Evolutionary conservation across 1,284 basidiomycete species (phyloP).

Genomic region (Kalmanozyma brasiliensis): DNA sequence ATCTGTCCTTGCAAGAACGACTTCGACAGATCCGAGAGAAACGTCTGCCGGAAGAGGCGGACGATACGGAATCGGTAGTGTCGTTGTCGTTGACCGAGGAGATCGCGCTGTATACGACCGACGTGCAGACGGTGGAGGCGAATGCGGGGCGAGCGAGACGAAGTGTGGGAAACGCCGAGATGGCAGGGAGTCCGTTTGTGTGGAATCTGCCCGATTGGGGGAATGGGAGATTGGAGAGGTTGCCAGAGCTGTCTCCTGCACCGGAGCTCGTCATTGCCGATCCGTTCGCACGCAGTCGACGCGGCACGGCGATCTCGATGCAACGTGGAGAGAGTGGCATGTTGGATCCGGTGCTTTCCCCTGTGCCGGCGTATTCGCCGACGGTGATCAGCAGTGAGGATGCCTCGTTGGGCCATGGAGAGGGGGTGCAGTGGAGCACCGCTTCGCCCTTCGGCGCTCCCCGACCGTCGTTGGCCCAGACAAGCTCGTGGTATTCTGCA

Average conservation of each 20-base stretch:
- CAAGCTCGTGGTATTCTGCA: background rate
- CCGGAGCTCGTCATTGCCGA: conserved; percentile 32
- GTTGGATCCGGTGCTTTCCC: conserved; percentile 23
- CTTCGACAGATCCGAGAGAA: background rate
- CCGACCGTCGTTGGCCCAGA: background rate
- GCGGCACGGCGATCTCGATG: conserved; percentile 3
- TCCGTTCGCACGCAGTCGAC: conserved; percentile 4
- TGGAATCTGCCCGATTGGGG: conserved; percentile 31
- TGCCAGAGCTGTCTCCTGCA: conserved; percentile 16
- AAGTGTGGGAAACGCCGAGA: background rate
- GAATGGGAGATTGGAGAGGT: background rate
- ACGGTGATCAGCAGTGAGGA: background rate
- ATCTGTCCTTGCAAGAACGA: background rate
- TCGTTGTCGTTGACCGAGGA: conserved; percentile 37
- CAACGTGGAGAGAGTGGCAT: conserved; percentile 30
- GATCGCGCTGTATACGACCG: conserved; percentile 36
- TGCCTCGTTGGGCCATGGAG: too few relatives aligned
- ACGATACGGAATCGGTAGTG: conserved; percentile 15
- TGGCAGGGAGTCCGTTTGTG: conserved; percentile 5
- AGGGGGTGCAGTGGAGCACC: conserved; percentile 20
- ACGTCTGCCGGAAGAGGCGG: too few relatives aligned
- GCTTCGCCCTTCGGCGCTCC: conserved; percentile 26
- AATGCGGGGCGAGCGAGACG: conserved; percentile 7
- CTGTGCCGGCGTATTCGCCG: background rate
- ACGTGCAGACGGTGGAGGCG: conserved; percentile 14